Evolutionary conservation across 2,329 filamentous ascomycete genomes (phyloP).

Genomic region (Chrysoporthe deuterocubensis): DNA sequence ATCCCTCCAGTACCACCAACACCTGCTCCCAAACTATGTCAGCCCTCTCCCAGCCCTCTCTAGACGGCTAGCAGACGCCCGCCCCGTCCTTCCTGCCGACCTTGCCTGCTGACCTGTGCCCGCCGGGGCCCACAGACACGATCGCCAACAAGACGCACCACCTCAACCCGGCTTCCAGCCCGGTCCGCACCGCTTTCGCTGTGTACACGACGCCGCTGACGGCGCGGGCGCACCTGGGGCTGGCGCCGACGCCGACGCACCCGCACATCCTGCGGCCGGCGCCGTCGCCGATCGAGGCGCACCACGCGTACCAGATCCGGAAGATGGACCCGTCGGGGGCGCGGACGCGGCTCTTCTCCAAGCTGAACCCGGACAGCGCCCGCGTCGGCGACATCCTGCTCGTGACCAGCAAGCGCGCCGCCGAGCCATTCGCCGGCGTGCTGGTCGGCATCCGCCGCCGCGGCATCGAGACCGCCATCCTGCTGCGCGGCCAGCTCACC

Average conservation of each 20-base stretch:
- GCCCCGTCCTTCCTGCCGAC: too few relatives aligned
- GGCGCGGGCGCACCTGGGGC: constrained; percentile 22
- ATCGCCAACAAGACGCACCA: constrained; percentile 37
- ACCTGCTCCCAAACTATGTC: constrained; percentile 39
- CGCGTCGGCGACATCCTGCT: constrained; percentile 90
- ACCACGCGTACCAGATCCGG: constrained; percentile 71
- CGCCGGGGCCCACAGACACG: constrained; percentile 13
- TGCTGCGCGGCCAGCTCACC: constrained; percentile 85
- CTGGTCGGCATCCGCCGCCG: constrained; percentile 84
- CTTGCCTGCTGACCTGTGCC: not conserved
- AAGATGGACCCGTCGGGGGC: constrained; percentile 84
- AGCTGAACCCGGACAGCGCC: constrained; percentile 75
- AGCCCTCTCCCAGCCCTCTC: not conserved
- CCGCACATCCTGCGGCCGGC: constrained; percentile 29
- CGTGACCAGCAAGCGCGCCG: constrained; percentile 76
- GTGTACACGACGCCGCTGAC: constrained; percentile 43
- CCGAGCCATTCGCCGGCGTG: constrained; percentile 89
- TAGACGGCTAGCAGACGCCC: too few relatives aligned
- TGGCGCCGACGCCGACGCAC: constrained; percentile 13
- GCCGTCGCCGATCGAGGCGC: constrained; percentile 64
- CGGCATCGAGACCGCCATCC: constrained; percentile 86
- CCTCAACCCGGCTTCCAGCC: constrained; percentile 36
- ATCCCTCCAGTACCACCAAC: constrained; percentile 32
- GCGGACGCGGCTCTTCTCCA: constrained; percentile 80
- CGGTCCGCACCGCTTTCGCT: constrained; percentile 51